Evolutionary conservation across 2,329 filamentous ascomycete species (phyloP).

Genomic region (Leptographium galeiforme): DNA sequence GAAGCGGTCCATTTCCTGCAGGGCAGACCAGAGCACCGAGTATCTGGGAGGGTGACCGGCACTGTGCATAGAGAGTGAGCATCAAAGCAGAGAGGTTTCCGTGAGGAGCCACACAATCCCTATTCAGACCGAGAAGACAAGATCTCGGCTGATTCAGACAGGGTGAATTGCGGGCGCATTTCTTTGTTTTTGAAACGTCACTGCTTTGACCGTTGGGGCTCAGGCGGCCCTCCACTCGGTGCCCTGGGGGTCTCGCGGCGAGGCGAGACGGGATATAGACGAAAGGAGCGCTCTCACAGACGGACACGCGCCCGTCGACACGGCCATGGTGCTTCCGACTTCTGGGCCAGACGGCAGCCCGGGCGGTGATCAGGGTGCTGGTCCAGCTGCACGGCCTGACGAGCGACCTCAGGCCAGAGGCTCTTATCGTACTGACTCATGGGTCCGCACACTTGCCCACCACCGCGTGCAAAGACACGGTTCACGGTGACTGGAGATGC

Average conservation of each 20-base stretch:
- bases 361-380: slow-evolving; percentile 34
- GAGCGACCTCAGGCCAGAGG: slow-evolving; percentile 59
- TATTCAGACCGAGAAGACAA: slow-evolving; percentile 17
- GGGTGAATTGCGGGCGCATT: slow-evolving; percentile 18
- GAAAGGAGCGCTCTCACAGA: not conserved
- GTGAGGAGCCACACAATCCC: slow-evolving; percentile 29
- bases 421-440: slow-evolving; percentile 69
- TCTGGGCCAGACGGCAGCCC: slow-evolving; percentile 1
- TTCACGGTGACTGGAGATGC: slow-evolving; percentile 40
- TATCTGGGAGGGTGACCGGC: slow-evolving; percentile 28
- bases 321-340: slow-evolving; percentile 13
- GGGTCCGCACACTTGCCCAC: slow-evolving; percentile 47
- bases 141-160: slow-evolving; percentile 28
- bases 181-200: slow-evolving; percentile 20
- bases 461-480: slow-evolving; percentile 8
- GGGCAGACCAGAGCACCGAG: slow-evolving; percentile 18
- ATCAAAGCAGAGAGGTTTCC: slow-evolving; percentile 27
- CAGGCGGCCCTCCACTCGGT: slow-evolving; percentile 30
- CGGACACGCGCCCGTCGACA: not conserved
- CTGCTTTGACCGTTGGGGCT: slow-evolving; percentile 36
- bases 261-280: slow-evolving; percentile 10
- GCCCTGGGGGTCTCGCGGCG: not conserved
- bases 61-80: slow-evolving; percentile 14
- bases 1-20: slow-evolving; percentile 8
- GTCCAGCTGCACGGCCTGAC: slow-evolving; percentile 55